Base-by-base conservation (phyloP, 1,284 basidiomycete species). In the Termitomyces sp. region DNA sequence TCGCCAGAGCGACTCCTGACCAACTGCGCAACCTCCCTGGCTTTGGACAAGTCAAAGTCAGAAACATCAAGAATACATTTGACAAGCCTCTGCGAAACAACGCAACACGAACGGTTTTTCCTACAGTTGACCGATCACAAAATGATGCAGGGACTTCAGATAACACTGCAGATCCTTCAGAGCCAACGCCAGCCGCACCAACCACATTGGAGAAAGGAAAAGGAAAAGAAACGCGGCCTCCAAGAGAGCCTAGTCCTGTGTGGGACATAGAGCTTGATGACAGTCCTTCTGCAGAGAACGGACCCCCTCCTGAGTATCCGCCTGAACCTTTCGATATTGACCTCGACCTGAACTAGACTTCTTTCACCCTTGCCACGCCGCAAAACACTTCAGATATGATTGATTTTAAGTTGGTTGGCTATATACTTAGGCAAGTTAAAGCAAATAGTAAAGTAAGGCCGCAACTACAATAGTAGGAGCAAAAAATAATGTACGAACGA, bases 21-120 rank as follows among this genome's bases (percentile, higher is more conserved):
- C 82, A 88, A 56, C 72, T 99, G 1, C 79, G 84, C 47, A 83
- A 83, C 49, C 84, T 97, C 40, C 95, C 97, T 3, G 97, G 97
- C 0, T 88, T 99, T 52, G 97, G 97, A 2, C 91, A 92, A 58
- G 86, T 94, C 51, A 99, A 99, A 70, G 93, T 96, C 33, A 89
- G 85, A 62, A 80, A 88, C 54, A 77, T 91, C 43, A 84, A 84
- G 62, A 88, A 85, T 53, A 85, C 88, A 0, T 88, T 91, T 62
- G 84, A 88, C 50, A 86, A 86, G 55, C 86, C 89, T 1, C 83
- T 91, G 61, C 75, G 84, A 47, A 84, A 86, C 58, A 74, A 77
- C 46, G 74, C 79, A 11, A 85, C 84, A 3, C 79, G 71, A 39
- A 74, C 78, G 0, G 65, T 81, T 3, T 68, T 74, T 18, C 65